Percentiles rank a stretch among this genome's conserved stretches.
Evolutionary conservation across 257 asterid species (phyloP).

Genomic region (Nicotiana undulata): DNA sequence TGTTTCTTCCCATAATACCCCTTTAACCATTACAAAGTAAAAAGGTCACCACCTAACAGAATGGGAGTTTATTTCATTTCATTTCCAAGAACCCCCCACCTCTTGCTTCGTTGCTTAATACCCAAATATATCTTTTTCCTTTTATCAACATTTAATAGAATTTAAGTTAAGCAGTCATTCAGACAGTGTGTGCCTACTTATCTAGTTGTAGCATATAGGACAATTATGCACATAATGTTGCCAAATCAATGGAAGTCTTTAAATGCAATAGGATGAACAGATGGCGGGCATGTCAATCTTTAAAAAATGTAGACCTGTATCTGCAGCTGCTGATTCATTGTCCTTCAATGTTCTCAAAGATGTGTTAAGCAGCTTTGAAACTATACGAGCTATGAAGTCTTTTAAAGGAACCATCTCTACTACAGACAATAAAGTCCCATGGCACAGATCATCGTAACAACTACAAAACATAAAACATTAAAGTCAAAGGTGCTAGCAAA

Average conservation of each 20-base stretch:
- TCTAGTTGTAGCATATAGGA: neutral
- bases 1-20: neutral
- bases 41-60: neutral
- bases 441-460: constrained; percentile 46
- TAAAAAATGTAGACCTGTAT: constrained; percentile 44
- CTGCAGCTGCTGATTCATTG: constrained; percentile 28
- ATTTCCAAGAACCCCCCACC: neutral
- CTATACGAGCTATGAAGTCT: constrained; percentile 33
- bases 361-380: constrained; percentile 44
- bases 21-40: neutral
- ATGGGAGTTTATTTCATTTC: neutral
- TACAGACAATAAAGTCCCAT: constrained; percentile 31
- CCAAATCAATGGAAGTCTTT: neutral
- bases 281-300: neutral
- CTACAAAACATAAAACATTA: constrained; percentile 31
- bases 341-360: constrained; percentile 32
- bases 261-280: neutral
- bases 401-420: constrained; percentile 59
- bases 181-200: neutral
- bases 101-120: neutral
- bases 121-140: neutral
- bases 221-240: neutral
- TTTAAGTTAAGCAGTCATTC: neutral
- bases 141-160: neutral
- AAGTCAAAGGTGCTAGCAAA: neutral